Conservation (phyloP, 1,284 basidiomycete species). For the Trametes pubescens region DNA sequence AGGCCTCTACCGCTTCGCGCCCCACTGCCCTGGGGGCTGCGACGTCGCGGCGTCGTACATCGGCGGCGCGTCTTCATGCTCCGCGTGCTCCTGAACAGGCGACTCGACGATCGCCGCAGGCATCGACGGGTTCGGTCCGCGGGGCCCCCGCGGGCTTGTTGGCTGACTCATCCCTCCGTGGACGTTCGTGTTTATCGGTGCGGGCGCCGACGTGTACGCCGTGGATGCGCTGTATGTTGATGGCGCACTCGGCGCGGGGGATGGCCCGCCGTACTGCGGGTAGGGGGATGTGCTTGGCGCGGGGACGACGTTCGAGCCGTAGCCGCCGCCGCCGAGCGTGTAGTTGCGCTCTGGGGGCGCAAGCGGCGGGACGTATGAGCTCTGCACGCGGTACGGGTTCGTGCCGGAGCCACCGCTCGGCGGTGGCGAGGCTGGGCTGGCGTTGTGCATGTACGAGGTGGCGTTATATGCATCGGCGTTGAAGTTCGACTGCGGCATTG, state of each 20-base stretch:
- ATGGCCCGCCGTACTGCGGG: constrained; percentile 32
- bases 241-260: constrained; percentile 31
- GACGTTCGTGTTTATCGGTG: constrained; percentile 35
- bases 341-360: constrained; percentile 59
- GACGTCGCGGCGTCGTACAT: constrained; percentile 65
- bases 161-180: constrained; percentile 22
- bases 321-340: constrained; percentile 64
- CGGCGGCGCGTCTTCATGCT: constrained; percentile 59
- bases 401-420: constrained; percentile 34
- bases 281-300: constrained; percentile 25
- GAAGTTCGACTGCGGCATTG: constrained; percentile 41
- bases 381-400: constrained; percentile 40
- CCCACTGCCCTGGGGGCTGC: constrained; percentile 59
- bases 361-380: constrained; percentile 37
- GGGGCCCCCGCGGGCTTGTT: constrained; percentile 34
- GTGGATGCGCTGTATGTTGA: constrained; percentile 32
- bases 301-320: constrained; percentile 58
- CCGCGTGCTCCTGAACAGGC: constrained; percentile 26
- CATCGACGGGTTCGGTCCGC: constrained; percentile 23
- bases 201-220: constrained; percentile 31
- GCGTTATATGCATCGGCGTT: constrained; percentile 52
- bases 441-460: constrained; percentile 42
- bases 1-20: constrained; percentile 46
- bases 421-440: constrained; percentile 31
- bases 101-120: constrained; percentile 31